phyloP scores from a whole-genome alignment of 345 rosid species.

The Pugionium cornutum region DNA sequence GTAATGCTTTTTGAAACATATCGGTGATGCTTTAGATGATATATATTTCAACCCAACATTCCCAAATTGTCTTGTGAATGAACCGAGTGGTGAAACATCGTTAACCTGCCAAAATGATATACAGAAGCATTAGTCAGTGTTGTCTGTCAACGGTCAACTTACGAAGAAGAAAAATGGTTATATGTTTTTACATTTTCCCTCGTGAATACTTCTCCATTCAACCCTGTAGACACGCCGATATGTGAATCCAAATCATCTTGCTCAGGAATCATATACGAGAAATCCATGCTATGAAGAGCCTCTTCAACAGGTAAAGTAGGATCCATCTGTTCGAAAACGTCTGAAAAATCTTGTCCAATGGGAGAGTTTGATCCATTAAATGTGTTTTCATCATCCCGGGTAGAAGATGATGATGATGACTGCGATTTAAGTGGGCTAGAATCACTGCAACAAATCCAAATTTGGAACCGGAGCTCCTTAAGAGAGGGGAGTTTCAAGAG shows the following conservation, averaged over 20 bases:
- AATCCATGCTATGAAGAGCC: constrained; percentile 49
- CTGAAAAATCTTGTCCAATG: constrained; percentile 32
- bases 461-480: constrained; percentile 71
- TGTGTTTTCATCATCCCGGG: constrained; percentile 40
- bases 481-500: constrained; percentile 74
- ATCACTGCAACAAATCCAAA: constrained; percentile 65
- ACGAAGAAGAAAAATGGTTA: constrained; percentile 2
- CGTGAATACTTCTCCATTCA: constrained; percentile 44
- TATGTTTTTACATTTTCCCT: constrained; percentile 57
- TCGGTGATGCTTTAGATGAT: constrained; percentile 70
- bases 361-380: constrained; percentile 33
- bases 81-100: constrained; percentile 47
- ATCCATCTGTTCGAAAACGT: constrained; percentile 38
- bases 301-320: constrained; percentile 47
- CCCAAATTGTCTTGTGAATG: constrained; percentile 41
- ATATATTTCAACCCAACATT: constrained; percentile 58
- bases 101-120: constrained; percentile 49
- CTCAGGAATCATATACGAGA: constrained; percentile 49
- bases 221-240: constrained; percentile 39
- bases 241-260: constrained; percentile 44
- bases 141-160: constrained; percentile 5
- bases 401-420: constrained; percentile 38
- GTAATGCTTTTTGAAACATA: constrained; percentile 85
- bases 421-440: constrained; percentile 42
- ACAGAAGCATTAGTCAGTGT: constrained; percentile 6